Conservation (phyloP, 768 basidiomycete genomes). For the Dictyophora rubrovolvata region DNA sequence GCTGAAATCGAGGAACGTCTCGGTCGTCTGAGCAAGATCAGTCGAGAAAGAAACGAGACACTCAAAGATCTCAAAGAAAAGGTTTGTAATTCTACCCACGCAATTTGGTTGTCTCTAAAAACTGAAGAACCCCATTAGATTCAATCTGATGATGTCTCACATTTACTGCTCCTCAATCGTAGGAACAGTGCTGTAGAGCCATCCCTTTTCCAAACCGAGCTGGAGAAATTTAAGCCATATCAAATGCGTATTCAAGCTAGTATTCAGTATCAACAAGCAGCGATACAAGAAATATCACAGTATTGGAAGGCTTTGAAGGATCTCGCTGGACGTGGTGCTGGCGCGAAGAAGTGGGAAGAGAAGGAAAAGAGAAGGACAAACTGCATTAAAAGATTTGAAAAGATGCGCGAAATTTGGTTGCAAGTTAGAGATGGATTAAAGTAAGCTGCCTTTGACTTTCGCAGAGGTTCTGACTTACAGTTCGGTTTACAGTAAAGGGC, state of each 20-base stretch:
- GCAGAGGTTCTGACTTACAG: slow-evolving; percentile 10
- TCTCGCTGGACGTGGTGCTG: slow-evolving; percentile 62
- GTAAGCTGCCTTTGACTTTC: slow-evolving; percentile 36
- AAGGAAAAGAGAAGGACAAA: slow-evolving; percentile 74
- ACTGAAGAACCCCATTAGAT: slow-evolving; percentile 37
- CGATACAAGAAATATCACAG: slow-evolving; percentile 64
- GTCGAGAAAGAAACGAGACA: slow-evolving; percentile 74
- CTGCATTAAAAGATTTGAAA: slow-evolving; percentile 54
- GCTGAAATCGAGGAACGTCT: slow-evolving; percentile 71
- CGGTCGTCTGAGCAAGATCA: slow-evolving; percentile 69
- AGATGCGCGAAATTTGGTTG: slow-evolving; percentile 76
- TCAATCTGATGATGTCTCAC: slow-evolving; percentile 94
- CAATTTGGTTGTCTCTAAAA: not conserved
- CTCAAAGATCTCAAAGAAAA: slow-evolving; percentile 95
- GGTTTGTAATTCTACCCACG: slow-evolving; percentile 30
- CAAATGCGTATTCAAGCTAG: slow-evolving; percentile 75
- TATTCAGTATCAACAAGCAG: slow-evolving; percentile 62
- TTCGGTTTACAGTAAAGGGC: slow-evolving; percentile 54
- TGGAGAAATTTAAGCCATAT: slow-evolving; percentile 92
- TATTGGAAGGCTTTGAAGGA: slow-evolving; percentile 69
- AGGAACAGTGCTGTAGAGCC: slow-evolving; percentile 77
- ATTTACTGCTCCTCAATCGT: slow-evolving; percentile 82
- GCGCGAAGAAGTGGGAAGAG: slow-evolving; percentile 73
- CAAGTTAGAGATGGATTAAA: slow-evolving; percentile 78
- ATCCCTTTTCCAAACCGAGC: slow-evolving; percentile 80